Conservation (phyloP, 257 asterid species). For the Coffea canephora region DNA sequence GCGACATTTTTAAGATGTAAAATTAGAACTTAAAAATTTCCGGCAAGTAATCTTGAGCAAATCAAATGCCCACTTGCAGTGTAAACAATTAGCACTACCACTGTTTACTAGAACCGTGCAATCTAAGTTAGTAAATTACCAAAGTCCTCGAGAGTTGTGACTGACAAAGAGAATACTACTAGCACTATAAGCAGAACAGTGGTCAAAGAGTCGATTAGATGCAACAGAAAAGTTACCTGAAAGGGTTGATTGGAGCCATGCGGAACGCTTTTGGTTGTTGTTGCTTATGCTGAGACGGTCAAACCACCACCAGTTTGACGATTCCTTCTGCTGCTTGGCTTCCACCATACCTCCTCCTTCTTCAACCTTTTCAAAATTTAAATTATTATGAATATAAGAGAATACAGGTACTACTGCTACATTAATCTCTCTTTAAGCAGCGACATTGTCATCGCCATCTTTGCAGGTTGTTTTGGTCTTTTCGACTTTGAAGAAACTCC, state of each 20-base stretch:
- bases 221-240: conserved; percentile 36
- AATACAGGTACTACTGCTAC: neutral
- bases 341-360: conserved; percentile 32
- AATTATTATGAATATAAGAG: neutral
- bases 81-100: neutral
- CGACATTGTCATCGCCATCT: no score
- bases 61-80: neutral
- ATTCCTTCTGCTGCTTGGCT: conserved; percentile 35
- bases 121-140: neutral
- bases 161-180: neutral
- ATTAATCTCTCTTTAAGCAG: no score
- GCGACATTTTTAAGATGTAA: neutral
- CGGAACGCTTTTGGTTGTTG: conserved; percentile 44
- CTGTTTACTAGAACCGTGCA: neutral
- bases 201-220: neutral
- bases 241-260: conserved; percentile 86
- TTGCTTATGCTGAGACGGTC: conserved; percentile 48
- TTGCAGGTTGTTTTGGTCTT: neutral
- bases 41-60: neutral
- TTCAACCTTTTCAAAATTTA: neutral
- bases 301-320: conserved; percentile 84
- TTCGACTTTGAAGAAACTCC: neutral
- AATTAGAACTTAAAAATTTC: neutral
- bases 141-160: neutral
- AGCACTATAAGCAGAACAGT: no score